Percentiles rank a stretch among this genome's conserved stretches.
These are phyloP conservation scores for Microstegium vimineum DNA, from an alignment of 176 grass and related monocot species.

Conservation along the genomic window DNA sequence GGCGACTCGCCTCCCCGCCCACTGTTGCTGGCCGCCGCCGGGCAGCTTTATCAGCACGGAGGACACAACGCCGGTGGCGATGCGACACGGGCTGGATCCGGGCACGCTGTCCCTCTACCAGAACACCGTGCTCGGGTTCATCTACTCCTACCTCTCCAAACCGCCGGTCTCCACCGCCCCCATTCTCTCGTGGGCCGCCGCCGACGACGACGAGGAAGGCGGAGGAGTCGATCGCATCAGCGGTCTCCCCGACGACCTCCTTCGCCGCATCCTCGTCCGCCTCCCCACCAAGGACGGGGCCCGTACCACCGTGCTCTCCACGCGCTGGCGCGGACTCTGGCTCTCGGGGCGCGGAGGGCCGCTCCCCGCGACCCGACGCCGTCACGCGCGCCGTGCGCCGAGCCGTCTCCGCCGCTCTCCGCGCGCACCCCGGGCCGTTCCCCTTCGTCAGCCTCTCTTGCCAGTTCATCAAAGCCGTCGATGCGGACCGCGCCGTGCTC, in stretches of 20 bases:
- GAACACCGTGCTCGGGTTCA: neutral
- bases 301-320: slow-evolving; percentile 25
- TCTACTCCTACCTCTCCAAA: neutral
- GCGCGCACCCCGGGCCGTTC: slow-evolving; percentile 20
- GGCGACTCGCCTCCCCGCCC: neutral
- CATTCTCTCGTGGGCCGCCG: neutral
- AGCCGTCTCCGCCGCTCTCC: slow-evolving; percentile 5
- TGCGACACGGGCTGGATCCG: slow-evolving; percentile 17
- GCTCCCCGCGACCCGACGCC: neutral
- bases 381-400: neutral
- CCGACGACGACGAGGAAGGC: neutral
- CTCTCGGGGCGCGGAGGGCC: neutral
- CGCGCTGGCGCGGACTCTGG: slow-evolving; percentile 22
- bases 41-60: neutral
- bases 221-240: slow-evolving; percentile 10
- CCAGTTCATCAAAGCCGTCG: neutral
- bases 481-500: neutral
- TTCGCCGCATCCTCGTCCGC: neutral
- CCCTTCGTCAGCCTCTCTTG: slow-evolving; percentile 24
- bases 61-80: neutral
- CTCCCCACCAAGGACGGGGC: slow-evolving; percentile 24
- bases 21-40: neutral
- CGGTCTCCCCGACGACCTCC: slow-evolving; percentile 12
- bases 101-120: neutral
- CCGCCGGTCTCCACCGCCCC: neutral